Evolutionary conservation across 164 flowering plant species (phyloP).

Genomic region (Sextonia rubra): DNA sequence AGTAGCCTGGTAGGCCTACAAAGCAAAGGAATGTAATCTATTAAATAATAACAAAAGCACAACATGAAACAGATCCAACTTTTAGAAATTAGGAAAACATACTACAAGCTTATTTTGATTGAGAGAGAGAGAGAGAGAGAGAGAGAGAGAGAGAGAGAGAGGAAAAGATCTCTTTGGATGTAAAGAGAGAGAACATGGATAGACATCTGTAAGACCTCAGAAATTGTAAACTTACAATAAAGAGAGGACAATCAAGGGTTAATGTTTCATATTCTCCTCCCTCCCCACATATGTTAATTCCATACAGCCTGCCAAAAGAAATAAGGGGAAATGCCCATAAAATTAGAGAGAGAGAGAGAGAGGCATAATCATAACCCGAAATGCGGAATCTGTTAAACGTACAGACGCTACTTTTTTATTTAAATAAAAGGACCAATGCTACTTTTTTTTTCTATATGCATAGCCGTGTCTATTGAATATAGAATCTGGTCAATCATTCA

Average conservation of each 20-base stretch:
- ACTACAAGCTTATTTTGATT: not conserved
- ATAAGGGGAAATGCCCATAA: not conserved
- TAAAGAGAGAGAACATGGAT: not conserved
- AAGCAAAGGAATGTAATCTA: too few species aligned
- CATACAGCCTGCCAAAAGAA: slow-evolving; percentile 60
- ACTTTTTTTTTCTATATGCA: too few species aligned
- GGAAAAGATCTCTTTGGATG: not conserved
- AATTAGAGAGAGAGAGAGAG: not conserved
- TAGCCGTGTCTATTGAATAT: too few species aligned
- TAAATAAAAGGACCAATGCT: not conserved
- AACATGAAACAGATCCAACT: too few species aligned
- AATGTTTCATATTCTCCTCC: slow-evolving; percentile 98
- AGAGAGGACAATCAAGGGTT: slow-evolving; percentile 93
- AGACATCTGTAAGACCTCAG: not conserved
- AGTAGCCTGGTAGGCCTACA: too few species aligned
- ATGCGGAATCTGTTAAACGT: not conserved
- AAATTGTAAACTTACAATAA: slow-evolving; percentile 42
- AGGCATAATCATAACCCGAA: not conserved
- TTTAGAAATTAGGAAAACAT: too few species aligned
- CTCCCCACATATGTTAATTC: slow-evolving; percentile 95
- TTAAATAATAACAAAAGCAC: too few species aligned
- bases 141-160: too few species aligned
- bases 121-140: too few species aligned
- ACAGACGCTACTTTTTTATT: too few species aligned
- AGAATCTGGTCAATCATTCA: not conserved